Conservation (phyloP, 306 rosid genomes). For the Sicyos edulis region DNA sequence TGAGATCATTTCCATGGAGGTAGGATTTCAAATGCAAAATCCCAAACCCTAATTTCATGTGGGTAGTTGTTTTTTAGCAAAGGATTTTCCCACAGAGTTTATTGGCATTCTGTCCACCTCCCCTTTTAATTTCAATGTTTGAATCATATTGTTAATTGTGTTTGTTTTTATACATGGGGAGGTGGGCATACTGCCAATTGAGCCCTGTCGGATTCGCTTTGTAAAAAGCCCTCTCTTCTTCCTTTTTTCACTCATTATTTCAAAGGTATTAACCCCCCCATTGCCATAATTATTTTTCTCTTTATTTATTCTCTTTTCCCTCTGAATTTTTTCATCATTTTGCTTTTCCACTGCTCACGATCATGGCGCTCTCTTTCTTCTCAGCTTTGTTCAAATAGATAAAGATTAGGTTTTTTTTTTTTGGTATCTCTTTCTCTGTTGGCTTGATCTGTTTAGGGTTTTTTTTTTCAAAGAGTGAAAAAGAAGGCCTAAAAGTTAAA, state of each 20-base stretch:
- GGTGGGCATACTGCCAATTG: conserved; percentile 98
- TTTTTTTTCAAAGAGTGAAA: background rate
- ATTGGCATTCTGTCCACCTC: conserved; percentile 99
- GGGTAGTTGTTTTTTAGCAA: conserved; percentile 50
- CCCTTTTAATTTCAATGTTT: conserved; percentile 21
- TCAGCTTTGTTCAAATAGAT: background rate
- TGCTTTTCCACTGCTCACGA: background rate
- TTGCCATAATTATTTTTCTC: background rate
- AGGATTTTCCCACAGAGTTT: conserved; percentile 67
- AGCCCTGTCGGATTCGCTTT: conserved; percentile 81
- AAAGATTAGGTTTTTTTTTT: background rate
- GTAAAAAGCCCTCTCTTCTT: conserved; percentile 35
- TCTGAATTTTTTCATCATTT: background rate
- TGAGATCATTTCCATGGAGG: background rate
- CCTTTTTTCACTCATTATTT: background rate
- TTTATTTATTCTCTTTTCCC: background rate
- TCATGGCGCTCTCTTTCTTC: background rate
- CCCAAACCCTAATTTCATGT: conserved; percentile 28
- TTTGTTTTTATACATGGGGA: conserved; percentile 27
- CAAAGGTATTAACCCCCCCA: background rate
- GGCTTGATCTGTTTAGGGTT: background rate
- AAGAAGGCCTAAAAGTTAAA: background rate
- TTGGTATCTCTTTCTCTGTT: background rate
- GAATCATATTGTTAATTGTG: background rate
- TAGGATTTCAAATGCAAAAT: background rate